Percentiles rank a stretch among this genome's conserved stretches.
Conservation (phyloP, 768 basidiomycete genomes). For the Ramaria sp. region DNA sequence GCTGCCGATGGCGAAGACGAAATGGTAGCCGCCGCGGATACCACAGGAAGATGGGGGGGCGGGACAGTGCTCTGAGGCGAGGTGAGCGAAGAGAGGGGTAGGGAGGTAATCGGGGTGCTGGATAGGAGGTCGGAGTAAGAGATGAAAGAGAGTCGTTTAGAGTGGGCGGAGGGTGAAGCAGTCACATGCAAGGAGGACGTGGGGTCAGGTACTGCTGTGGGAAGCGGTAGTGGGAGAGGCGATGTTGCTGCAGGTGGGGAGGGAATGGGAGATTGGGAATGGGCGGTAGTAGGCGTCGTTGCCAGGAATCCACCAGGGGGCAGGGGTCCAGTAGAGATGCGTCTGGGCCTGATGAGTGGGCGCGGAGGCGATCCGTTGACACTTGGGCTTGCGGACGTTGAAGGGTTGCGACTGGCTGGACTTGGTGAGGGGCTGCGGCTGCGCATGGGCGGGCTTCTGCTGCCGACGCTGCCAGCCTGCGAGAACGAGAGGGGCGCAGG, state of each 20-base stretch:
- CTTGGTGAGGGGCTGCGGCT: conserved; percentile 29
- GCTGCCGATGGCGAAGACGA: conserved; percentile 12
- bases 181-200: conserved; percentile 17
- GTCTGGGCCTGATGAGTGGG: conserved; percentile 14
- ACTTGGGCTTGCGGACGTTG: conserved; percentile 10
- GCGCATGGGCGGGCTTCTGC: not conserved
- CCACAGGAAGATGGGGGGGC: conserved; percentile 62
- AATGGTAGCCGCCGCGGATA: conserved; percentile 22
- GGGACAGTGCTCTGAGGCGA: conserved; percentile 38
- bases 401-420: conserved; percentile 39
- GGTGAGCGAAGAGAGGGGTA: conserved; percentile 65
- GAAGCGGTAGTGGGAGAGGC: conserved; percentile 11
- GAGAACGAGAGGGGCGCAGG: not conserved
- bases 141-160: conserved; percentile 79
- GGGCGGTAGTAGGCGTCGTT: conserved; percentile 6
- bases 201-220: conserved; percentile 12
- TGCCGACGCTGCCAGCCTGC: not conserved
- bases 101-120: conserved; percentile 60
- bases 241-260: conserved; percentile 12
- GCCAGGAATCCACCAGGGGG: conserved; percentile 20
- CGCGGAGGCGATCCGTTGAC: conserved; percentile 7
- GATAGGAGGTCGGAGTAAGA: conserved; percentile 79
- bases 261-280: conserved; percentile 19
- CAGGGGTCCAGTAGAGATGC: conserved; percentile 17
- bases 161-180: conserved; percentile 31